A percentile compares a stretch with the other conserved stretches of the same genome.
Conservation (phyloP, 2,329 filamentous ascomycete genomes). For the Ophiostoma piceae region DNA sequence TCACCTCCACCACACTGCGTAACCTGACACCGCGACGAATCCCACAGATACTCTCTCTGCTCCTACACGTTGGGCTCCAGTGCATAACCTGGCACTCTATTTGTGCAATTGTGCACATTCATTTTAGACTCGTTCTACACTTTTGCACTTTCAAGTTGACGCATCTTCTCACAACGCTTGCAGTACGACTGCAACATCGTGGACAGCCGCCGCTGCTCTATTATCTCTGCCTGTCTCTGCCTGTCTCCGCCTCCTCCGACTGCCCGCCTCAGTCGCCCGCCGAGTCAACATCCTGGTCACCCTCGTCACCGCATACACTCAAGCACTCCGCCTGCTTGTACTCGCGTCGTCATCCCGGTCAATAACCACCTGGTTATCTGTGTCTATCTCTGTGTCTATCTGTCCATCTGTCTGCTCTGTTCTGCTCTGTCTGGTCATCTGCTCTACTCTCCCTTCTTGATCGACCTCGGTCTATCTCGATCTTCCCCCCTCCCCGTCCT, state of each 20-base stretch:
- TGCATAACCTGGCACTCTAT: background rate
- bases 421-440: background rate
- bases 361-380: background rate
- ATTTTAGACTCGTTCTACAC: background rate
- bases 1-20: background rate
- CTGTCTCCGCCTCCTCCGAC: too few species aligned
- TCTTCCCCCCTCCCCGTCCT: background rate
- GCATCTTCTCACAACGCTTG: background rate
- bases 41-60: background rate
- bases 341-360: background rate
- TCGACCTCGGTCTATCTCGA: background rate
- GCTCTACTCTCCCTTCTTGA: background rate
- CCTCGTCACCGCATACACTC: background rate
- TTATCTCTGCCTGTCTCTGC: background rate
- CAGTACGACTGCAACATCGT: background rate
- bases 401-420: background rate
- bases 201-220: too few species aligned
- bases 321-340: background rate
- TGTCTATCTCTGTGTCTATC: background rate
- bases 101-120: background rate
- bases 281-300: background rate
- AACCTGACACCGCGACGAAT: background rate
- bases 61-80: background rate
- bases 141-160: background rate
- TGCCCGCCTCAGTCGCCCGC: too few species aligned